Evolutionary conservation across 345 rosid species (phyloP), one percentile per base, ranked within the genome.

Genomic region (Reutealis trisperma): DNA sequence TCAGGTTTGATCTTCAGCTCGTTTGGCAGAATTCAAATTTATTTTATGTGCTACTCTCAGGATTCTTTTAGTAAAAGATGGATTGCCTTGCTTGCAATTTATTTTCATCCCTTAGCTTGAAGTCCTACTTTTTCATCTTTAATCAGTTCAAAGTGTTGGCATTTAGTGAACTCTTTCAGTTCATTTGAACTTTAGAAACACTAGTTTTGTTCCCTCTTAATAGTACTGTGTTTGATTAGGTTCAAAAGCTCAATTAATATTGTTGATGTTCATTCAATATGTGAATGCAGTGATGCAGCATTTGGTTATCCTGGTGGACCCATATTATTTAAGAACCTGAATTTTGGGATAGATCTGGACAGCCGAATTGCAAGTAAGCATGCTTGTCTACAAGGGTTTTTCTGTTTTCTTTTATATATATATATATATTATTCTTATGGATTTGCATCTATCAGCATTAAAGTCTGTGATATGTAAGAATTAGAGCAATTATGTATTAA

Each of bases 261-360:
- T 78, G 6, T 67, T 75, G 52, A 72, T 77, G 68, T 67, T 84
- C 76, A 64, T 78, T 83, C 37, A 34, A 12, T 32, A 71, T 72
- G 19, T 76, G 77, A 57, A 72, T 82, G 78, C 94, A 93, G 99
- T 63, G 99, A 93, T 90, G 99, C 99, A 58, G 92, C 99, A 63
- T 93, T 96, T 80, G 97, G 98, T 82, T 96, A 96, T 90, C 88
- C 98, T 67, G 97, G 98, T 52, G 98, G 99, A 8, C 95, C 97
- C 60, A 19, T 84, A 67, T 79, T 93, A 79, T 96, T 96, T 82
- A 96, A 71, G 91, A 96, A 96, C 87, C 84, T 96, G 86, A 96
- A 96, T 79, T 96, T 96, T 79, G 99, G 99, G 77, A 96, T 96
- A 45, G 98, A 96, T 87, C 91, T 96, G 51, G 99, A 96, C 82